A percentile compares a stretch with the other conserved stretches of the same genome.
These are phyloP conservation scores for Penicillium fimorum DNA, from an alignment of 495 filamentous ascomycete species.

Conservation along the genomic window DNA sequence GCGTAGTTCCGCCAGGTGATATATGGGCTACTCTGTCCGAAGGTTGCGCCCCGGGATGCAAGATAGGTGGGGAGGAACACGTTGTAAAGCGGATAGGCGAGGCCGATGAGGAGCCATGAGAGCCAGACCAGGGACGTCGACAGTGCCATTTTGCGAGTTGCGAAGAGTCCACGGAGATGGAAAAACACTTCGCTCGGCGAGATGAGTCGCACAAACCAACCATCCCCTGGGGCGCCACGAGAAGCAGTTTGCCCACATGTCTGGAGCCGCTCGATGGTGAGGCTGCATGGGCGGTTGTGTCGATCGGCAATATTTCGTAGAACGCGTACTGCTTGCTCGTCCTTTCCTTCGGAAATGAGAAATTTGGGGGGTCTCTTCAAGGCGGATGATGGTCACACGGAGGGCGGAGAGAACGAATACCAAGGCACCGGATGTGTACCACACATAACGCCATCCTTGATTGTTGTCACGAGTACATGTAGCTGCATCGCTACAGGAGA, in stretches of 20 bases:
- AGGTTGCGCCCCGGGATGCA: conserved; percentile 43
- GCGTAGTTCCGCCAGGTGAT: conserved; percentile 72
- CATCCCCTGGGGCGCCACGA: conserved; percentile 1
- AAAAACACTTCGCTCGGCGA: conserved; percentile 50
- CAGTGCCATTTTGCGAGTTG: conserved; percentile 56
- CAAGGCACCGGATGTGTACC: conserved; percentile 60
- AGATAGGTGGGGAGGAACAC: conserved; percentile 61
- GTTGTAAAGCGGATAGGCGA: conserved; percentile 69
- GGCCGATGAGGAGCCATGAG: conserved; percentile 67
- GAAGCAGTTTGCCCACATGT: conserved; percentile 19
- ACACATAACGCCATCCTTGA: conserved; percentile 56
- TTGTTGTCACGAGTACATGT: conserved; percentile 49
- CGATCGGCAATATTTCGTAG: conserved; percentile 60
- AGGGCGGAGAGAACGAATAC: conserved; percentile 64
- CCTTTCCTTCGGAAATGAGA: conserved; percentile 61
- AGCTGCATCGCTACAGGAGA: conserved; percentile 31
- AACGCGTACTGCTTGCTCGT: conserved; percentile 58
- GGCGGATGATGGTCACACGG: conserved; percentile 64
- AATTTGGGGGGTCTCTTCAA: conserved; percentile 75
- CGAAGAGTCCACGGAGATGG: conserved; percentile 64
- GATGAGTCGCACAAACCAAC: conserved; percentile 18
- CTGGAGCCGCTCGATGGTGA: conserved; percentile 59
- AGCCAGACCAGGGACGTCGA: conserved; percentile 66
- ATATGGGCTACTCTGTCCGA: conserved; percentile 47
- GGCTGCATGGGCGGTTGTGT: conserved; percentile 60